Conservation (phyloP, 2,329 filamentous ascomycete species). For the Ceratocystis eucalypticola region DNA sequence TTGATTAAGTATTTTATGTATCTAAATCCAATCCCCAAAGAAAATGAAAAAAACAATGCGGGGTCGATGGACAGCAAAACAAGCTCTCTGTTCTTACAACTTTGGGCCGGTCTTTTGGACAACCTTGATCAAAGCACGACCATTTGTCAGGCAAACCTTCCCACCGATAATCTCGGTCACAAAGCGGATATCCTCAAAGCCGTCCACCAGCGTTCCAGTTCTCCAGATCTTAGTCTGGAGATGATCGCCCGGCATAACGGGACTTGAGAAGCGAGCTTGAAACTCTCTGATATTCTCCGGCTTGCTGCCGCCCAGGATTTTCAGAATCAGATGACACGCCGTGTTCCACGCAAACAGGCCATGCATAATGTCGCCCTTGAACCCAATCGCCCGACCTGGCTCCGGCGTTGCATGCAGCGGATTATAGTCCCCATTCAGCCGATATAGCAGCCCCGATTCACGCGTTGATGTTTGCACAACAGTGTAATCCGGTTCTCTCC, state of each 20-base stretch:
- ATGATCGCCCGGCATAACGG: constrained; percentile 72
- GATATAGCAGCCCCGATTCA: constrained; percentile 64
- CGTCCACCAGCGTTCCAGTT: constrained; percentile 48
- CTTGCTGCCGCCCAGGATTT: constrained; percentile 60
- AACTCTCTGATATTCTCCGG: constrained; percentile 76
- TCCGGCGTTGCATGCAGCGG: constrained; percentile 79
- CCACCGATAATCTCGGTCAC: constrained; percentile 63
- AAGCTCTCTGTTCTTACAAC: constrained; percentile 33
- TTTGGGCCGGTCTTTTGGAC: constrained; percentile 28
- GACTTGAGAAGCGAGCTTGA: constrained; percentile 74
- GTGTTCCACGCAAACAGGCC: constrained; percentile 81
- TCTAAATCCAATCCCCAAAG: not conserved
- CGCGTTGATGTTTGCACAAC: constrained; percentile 56
- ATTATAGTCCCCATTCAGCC: constrained; percentile 89
- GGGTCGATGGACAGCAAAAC: not conserved
- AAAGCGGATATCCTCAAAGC: constrained; percentile 74
- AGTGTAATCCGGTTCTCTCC: constrained; percentile 54
- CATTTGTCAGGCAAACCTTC: constrained; percentile 79
- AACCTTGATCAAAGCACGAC: constrained; percentile 62
- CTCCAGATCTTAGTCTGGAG: constrained; percentile 71
- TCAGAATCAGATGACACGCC: constrained; percentile 58
- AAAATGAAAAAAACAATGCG: not conserved
- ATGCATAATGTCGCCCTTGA: constrained; percentile 78
- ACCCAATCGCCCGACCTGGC: constrained; percentile 79
- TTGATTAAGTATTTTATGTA: constrained; percentile 44